phyloP scores from a whole-genome alignment of 352 stramenopile genomes.

The Pythium pyrilobum region DNA sequence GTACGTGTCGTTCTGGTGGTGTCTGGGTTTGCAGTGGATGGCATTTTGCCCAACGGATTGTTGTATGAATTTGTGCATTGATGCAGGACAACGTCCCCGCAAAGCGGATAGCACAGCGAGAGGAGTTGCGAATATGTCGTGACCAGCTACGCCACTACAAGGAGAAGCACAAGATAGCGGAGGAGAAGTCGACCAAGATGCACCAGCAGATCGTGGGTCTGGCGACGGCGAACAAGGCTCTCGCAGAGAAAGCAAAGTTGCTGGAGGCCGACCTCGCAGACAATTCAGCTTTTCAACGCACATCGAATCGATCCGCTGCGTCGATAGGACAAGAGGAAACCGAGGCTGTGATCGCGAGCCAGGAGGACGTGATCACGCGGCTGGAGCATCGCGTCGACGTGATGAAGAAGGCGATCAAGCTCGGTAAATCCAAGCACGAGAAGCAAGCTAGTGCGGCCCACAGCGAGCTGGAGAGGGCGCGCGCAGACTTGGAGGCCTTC shows the following conservation, averaged over 20 bases:
- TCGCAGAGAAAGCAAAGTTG: slow-evolving; percentile 37
- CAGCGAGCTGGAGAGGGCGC: slow-evolving; percentile 39
- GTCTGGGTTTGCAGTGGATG: background rate
- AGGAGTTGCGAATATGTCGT: slow-evolving; percentile 62
- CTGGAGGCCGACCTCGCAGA: slow-evolving; percentile 24
- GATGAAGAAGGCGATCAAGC: slow-evolving; percentile 54
- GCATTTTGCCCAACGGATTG: no score
- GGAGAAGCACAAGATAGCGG: slow-evolving; percentile 36
- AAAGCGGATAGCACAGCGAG: slow-evolving; percentile 40
- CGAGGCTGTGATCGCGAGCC: slow-evolving; percentile 43
- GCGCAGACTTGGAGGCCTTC: slow-evolving; percentile 40
- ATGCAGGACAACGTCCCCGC: slow-evolving; percentile 42
- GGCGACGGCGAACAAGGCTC: slow-evolving; percentile 43
- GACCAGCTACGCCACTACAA: slow-evolving; percentile 56
- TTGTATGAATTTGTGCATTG: background rate
- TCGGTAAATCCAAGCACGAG: slow-evolving; percentile 49
- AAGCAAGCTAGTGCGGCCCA: slow-evolving; percentile 33
- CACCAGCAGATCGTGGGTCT: slow-evolving; percentile 62
- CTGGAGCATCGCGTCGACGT: slow-evolving; percentile 53
- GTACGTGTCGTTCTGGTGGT: slow-evolving; percentile 15
- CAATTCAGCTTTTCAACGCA: background rate
- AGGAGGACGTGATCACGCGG: slow-evolving; percentile 62
- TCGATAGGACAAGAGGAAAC: slow-evolving; percentile 20
- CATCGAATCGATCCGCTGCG: background rate
- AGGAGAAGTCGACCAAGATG: slow-evolving; percentile 39